phyloP scores from a whole-genome alignment of 2,329 filamentous ascomycete species.

The Pseudovirgaria hyperparasitica region DNA sequence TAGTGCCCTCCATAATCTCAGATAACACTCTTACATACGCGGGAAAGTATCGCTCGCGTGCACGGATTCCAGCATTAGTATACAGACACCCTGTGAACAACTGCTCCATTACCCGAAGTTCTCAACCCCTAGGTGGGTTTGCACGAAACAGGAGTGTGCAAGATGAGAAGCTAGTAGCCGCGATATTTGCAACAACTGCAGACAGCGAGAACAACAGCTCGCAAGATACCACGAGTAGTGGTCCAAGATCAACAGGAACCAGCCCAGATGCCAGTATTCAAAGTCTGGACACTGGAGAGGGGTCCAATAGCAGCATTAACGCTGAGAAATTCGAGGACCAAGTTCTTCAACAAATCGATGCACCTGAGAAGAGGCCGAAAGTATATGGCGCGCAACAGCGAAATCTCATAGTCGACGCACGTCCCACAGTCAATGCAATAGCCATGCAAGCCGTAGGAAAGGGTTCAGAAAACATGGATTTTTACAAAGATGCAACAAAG shows the following conservation, averaged over 20 bases:
- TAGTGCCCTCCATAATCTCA: slow-evolving; percentile 81
- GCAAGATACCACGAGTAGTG: slow-evolving; percentile 11
- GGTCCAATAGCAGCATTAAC: slow-evolving; percentile 8
- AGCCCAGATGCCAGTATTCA: slow-evolving; percentile 21
- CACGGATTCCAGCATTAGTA: slow-evolving; percentile 76
- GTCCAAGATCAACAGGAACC: slow-evolving; percentile 13
- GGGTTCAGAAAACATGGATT: slow-evolving; percentile 95
- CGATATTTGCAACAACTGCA: slow-evolving; percentile 69
- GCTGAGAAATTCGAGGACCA: slow-evolving; percentile 18
- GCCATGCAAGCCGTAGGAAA: slow-evolving; percentile 89
- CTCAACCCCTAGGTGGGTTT: slow-evolving; percentile 80
- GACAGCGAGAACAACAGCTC: slow-evolving; percentile 23
- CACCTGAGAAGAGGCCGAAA: too few relatives aligned
- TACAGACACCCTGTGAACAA: slow-evolving; percentile 97
- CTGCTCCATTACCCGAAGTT: slow-evolving; percentile 89
- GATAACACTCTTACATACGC: slow-evolving; percentile 95
- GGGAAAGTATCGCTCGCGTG: slow-evolving; percentile 73
- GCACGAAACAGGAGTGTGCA: slow-evolving; percentile 83
- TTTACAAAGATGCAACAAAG: slow-evolving; percentile 86
- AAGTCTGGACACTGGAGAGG: slow-evolving; percentile 16
- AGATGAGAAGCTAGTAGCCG: slow-evolving; percentile 84
- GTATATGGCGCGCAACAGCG: slow-evolving; percentile 87
- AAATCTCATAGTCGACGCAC: slow-evolving; percentile 91
- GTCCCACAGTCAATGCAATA: slow-evolving; percentile 85
- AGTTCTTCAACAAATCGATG: slow-evolving; percentile 21